phyloP scores from a whole-genome alignment of 179 eudicot genomes.

The Corrigiola litoralis region DNA sequence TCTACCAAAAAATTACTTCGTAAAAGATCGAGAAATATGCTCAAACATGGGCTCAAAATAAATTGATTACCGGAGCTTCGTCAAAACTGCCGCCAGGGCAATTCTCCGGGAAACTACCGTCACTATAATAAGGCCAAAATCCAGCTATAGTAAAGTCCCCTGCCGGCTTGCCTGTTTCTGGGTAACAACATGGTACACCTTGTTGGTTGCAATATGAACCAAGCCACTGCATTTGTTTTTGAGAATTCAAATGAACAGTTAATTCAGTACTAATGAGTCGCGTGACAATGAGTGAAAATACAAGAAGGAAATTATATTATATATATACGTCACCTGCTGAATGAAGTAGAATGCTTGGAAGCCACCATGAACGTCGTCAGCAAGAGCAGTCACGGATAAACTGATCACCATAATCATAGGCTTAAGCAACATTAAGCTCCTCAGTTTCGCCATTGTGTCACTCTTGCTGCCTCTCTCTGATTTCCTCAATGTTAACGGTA shows the following conservation, averaged over 20 bases:
- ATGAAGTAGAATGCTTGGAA: slow-evolving; percentile 2
- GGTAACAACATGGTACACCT: slow-evolving; percentile 23
- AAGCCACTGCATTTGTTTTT: slow-evolving; percentile 13
- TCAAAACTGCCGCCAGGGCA: slow-evolving; percentile 19
- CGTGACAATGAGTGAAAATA: neutral
- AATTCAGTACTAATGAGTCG: neutral
- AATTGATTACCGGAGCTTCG: slow-evolving; percentile 18
- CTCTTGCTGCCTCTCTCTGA: neutral
- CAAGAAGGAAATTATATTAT: neutral
- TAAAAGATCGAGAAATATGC: no score
- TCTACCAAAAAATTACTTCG: no score
- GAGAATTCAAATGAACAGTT: neutral
- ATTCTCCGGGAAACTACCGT: slow-evolving; percentile 6
- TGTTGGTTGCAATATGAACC: slow-evolving; percentile 26
- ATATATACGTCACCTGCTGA: slow-evolving; percentile 5
- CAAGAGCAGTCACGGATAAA: neutral
- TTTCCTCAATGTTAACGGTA: no score
- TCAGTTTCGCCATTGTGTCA: neutral
- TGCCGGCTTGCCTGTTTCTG: slow-evolving; percentile 13
- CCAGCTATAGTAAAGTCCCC: slow-evolving; percentile 17
- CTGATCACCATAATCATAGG: neutral
- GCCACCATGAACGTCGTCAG: neutral
- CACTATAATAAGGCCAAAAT: slow-evolving; percentile 19
- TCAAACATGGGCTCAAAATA: neutral
- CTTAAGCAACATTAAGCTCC: neutral